Conservation (phyloP, 352 stramenopile species). For the Globisporangium parvum region DNA sequence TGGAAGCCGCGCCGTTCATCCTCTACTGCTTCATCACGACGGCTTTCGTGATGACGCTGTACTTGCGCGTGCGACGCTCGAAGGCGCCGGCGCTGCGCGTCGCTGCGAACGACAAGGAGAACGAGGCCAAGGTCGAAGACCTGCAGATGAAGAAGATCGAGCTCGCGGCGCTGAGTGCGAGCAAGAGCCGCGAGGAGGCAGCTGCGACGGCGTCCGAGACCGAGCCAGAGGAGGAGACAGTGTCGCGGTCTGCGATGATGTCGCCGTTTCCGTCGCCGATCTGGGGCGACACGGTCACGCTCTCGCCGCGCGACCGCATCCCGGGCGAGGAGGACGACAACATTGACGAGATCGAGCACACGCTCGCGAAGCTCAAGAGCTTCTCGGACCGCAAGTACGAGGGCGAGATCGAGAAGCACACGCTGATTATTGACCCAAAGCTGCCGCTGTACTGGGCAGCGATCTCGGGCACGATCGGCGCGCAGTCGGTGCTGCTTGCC, state of each 20-base stretch:
- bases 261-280: slow-evolving; percentile 78
- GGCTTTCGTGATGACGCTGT: slow-evolving; percentile 76
- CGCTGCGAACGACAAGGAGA: slow-evolving; percentile 39
- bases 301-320: slow-evolving; percentile 31
- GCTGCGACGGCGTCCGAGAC: neutral
- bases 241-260: slow-evolving; percentile 50
- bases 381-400: slow-evolving; percentile 44
- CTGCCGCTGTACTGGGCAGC: slow-evolving; percentile 83
- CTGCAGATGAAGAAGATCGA: slow-evolving; percentile 52
- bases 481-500: slow-evolving; percentile 75
- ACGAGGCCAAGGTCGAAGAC: slow-evolving; percentile 33
- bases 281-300: slow-evolving; percentile 41
- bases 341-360: slow-evolving; percentile 44
- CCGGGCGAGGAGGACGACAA: slow-evolving; percentile 48
- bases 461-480: slow-evolving; percentile 79
- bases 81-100: slow-evolving; percentile 77
- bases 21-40: slow-evolving; percentile 79
- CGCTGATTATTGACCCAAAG: slow-evolving; percentile 81
- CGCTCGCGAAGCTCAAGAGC: slow-evolving; percentile 37
- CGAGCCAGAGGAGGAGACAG: slow-evolving; percentile 24
- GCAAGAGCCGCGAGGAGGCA: slow-evolving; percentile 16
- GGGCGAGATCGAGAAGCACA: slow-evolving; percentile 77
- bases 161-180: slow-evolving; percentile 19
- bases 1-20: slow-evolving; percentile 75
- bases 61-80: slow-evolving; percentile 72